Evolutionary conservation across 2,329 filamentous ascomycete genomes (phyloP).

Genomic region (Epichloe uncinata): DNA sequence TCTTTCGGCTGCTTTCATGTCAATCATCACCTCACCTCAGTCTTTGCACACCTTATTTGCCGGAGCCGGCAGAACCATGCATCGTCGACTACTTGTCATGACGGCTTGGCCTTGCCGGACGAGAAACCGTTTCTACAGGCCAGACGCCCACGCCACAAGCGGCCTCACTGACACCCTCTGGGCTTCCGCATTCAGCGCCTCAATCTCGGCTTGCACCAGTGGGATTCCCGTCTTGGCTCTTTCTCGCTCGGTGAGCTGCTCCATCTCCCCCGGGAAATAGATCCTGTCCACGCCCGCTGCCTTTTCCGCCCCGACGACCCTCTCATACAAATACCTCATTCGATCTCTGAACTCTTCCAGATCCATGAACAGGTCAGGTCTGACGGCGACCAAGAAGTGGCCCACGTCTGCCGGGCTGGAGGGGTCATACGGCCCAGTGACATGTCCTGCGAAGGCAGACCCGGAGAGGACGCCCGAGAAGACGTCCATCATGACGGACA

Average conservation of each 20-base stretch:
- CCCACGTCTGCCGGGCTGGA: slow-evolving; percentile 57
- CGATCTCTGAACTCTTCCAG: slow-evolving; percentile 54
- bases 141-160: neutral
- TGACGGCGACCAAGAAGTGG: slow-evolving; percentile 60
- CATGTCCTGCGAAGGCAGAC: slow-evolving; percentile 64
- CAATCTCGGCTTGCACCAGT: slow-evolving; percentile 41
- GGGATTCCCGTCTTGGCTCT: slow-evolving; percentile 44
- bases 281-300: slow-evolving; percentile 43
- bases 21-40: no score
- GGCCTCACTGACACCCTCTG: slow-evolving; percentile 24
- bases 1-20: no score
- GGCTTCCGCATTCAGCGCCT: slow-evolving; percentile 41
- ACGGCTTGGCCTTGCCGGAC: no score
- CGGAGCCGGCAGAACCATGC: no score
- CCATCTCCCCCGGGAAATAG: slow-evolving; percentile 50
- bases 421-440: slow-evolving; percentile 64
- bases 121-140: neutral
- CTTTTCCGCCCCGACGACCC: slow-evolving; percentile 39
- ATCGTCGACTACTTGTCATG: no score
- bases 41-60: no score
- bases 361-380: slow-evolving; percentile 61
- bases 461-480: slow-evolving; percentile 75
- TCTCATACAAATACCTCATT: slow-evolving; percentile 41
- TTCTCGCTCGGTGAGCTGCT: slow-evolving; percentile 39
- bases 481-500: slow-evolving; percentile 80